Base-by-base conservation (phyloP, 2,329 filamentous ascomycete genomes). In the Alternaria arbusti region DNA sequence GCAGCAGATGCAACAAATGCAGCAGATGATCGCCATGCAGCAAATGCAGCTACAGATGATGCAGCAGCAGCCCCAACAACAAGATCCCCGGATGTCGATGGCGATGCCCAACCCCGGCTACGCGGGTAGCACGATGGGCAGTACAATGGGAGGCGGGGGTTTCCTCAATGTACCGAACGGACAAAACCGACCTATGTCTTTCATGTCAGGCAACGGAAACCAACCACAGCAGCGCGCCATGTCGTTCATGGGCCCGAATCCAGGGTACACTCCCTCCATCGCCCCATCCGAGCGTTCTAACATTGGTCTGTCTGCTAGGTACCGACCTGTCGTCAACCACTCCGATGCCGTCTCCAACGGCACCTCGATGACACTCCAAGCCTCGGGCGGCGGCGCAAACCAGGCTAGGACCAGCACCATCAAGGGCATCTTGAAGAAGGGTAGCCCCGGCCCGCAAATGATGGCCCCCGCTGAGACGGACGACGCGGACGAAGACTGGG, bases 211-310 rank as follows among this genome's bases (percentile, higher is more conserved):
- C 50, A 67, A 57, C 22, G 59, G 50, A 30, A 57, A 92, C 71
- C 90, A 91, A 36, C 79, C 79, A 45, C 72, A 67, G 46, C 76
- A 74, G 25, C 76, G 70, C 26, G 70, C 65, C 63, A 75, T 75
- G 15, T 75, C 69, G 25, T 79, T 80, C 56, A 64, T 72, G 65
- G 69, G 69, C 15, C 65, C 69, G 15, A 61, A 65, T 28, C 58
- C 65, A 55, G 89, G 88, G 9, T 98, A 98, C 80, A 87, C 94
- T 1, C 89, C 94, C 1, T 98, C 95, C 1, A 97, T 99, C 70
- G 95, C 96, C 3, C 96, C 96, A 1, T 97, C 93, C 6, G 96
- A 98, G 82, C 91, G 96, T 65, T 98, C 94, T 84, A 98, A 96
- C 78, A 84, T 97, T 65, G 96, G 96, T 15, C 86, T 97, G 56